These are phyloP conservation scores for Aspergillus sp. DNA, from an alignment of 2,329 filamentous ascomycete species.

Conservation along the genomic window DNA sequence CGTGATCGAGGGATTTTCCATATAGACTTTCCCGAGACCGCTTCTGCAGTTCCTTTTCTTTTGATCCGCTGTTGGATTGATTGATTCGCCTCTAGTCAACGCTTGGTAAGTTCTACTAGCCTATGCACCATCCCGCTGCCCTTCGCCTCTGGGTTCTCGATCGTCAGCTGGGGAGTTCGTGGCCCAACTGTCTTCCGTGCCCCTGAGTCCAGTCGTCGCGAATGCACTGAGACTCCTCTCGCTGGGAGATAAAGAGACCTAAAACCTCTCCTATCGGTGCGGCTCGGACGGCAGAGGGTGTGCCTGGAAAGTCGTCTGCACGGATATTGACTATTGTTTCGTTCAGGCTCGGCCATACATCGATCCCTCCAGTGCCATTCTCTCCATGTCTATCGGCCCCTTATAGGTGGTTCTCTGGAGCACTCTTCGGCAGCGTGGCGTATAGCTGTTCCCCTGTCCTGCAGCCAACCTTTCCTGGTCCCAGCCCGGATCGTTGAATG, in stretches of 20 bases:
- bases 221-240: constrained; percentile 20
- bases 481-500: constrained; percentile 24
- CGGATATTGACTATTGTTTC: constrained; percentile 14
- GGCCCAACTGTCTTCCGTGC: constrained; percentile 27
- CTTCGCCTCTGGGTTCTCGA: constrained; percentile 27
- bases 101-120: constrained; percentile 30
- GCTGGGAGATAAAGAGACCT: constrained; percentile 19
- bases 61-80: not conserved
- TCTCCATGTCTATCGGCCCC: constrained; percentile 18
- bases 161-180: constrained; percentile 41
- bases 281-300: constrained; percentile 10
- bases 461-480: constrained; percentile 31
- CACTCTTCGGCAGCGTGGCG: constrained; percentile 22
- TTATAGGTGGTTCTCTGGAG: constrained; percentile 17
- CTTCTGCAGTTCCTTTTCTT: constrained; percentile 19
- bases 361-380: constrained; percentile 8
- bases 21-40: constrained; percentile 28
- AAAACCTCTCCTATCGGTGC: constrained; percentile 25
- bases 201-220: constrained; percentile 32
- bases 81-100: constrained; percentile 18
- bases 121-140: constrained; percentile 31
- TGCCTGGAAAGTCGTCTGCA: constrained; percentile 14
- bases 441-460: constrained; percentile 23
- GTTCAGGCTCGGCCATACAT: constrained; percentile 9
- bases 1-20: constrained; percentile 24